Evolutionary conservation across 2,329 filamentous ascomycete species (phyloP), one percentile per base, ranked within the genome.

Genomic region (Neocucurbitaria cava): DNA sequence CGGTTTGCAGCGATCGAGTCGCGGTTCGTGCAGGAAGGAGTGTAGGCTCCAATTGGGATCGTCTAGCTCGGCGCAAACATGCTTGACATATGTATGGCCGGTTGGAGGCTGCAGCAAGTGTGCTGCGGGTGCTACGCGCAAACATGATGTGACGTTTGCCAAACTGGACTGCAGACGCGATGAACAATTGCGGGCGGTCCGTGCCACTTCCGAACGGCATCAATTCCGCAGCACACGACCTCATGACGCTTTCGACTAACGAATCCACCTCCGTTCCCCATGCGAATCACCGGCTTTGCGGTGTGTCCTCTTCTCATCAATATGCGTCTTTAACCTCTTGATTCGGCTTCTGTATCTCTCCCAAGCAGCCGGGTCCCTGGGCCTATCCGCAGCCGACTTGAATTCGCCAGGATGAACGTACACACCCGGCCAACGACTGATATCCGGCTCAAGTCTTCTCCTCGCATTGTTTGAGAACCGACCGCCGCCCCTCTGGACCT

Each of bases 101-200:
- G 50, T 58, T 71, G 7, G 63, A 63, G 18, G 64, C 46, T 13
- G 58, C 54, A 46, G 55, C 56, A 45, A 66, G 52, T n/a, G 56
- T 61, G 40, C 46, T 63, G 46, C 64, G 65, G 11, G 61, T 54
- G 33, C 54, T 64, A 40, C 54, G 59, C 45, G 61, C 49, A 47
- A 74, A 59, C 71, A 75, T 75, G 62, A 59, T 62, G 59, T 66
- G 59, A 59, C 52, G 63, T 57, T 47, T 58, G 61, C 46, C 47
- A 39, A 57, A 46, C 33, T 59, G 62, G 56, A 55, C 30, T 42
- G 54, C 48, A 26, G 47, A 51, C 44, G 55, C 53, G 41, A 56
- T 52, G 52, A 57, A 61, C 57, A 53, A 52, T 58, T 65, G 62
- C 57, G 55, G 52, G 54, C 36, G 43, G 67, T 64, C 68, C 52